Conservation (phyloP, 805 yeast genomes). For the Starmerella geochares region DNA sequence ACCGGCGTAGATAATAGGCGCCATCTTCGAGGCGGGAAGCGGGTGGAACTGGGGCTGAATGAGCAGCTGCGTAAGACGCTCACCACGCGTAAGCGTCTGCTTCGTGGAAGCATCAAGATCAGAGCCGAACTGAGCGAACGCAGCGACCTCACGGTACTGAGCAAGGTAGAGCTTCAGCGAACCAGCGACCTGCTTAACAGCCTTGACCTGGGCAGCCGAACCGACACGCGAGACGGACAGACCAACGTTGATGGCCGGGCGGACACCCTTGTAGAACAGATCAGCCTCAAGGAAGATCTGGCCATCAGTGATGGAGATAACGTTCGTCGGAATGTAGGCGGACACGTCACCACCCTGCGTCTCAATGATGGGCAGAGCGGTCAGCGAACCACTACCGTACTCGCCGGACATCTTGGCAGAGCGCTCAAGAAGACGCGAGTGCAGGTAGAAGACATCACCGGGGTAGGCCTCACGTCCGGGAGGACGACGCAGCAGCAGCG, state of each 20-base stretch:
- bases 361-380: constrained; percentile 93
- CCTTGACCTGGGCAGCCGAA: constrained; percentile 99
- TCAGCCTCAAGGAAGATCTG: constrained; percentile 99
- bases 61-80: constrained; percentile 97
- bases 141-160: constrained; percentile 99
- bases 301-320: constrained; percentile 94
- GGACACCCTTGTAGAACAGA: constrained; percentile 99
- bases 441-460: constrained; percentile 93
- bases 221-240: constrained; percentile 99
- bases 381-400: constrained; percentile 86
- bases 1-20: constrained; percentile 98
- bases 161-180: constrained; percentile 99
- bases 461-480: constrained; percentile 97
- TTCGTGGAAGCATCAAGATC: constrained; percentile 99
- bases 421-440: constrained; percentile 90
- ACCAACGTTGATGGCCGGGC: constrained; percentile 99
- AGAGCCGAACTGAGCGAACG: constrained; percentile 99
- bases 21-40: constrained; percentile 97
- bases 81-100: constrained; percentile 99
- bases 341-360: constrained; percentile 99
- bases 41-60: constrained; percentile 97
- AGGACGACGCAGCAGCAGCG: constrained; percentile 92
- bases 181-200: constrained; percentile 99
- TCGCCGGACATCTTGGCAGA: constrained; percentile 92
- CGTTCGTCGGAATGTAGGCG: constrained; percentile 95